Percentiles rank a stretch among this genome's conserved stretches.
phyloP scores from a whole-genome alignment of 805 yeast genomes.

The Zygoascus flipseniorum region DNA sequence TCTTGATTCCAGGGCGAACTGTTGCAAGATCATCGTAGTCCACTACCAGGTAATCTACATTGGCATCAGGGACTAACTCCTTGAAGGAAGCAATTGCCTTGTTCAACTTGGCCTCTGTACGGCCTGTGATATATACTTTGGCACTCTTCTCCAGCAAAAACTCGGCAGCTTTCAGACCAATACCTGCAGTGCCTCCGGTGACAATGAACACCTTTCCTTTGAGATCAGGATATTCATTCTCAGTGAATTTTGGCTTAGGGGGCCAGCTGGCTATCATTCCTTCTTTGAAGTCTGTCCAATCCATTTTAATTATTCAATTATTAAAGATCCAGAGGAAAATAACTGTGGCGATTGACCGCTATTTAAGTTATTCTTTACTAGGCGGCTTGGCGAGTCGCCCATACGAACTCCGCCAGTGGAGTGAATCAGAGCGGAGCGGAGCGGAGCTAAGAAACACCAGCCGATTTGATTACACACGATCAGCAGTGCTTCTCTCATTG shows the following conservation, averaged over 20 bases:
- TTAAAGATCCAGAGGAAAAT: too few species aligned
- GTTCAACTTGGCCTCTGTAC: conserved; percentile 14
- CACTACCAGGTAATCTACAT: neutral
- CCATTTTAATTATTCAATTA: neutral
- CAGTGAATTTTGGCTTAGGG: conserved; percentile 16
- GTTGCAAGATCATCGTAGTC: conserved; percentile 34
- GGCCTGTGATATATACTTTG: conserved; percentile 31
- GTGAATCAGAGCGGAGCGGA: too few species aligned
- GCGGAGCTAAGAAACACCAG: too few species aligned
- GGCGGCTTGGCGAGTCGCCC: too few species aligned
- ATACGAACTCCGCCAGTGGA: too few species aligned
- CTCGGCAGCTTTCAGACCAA: conserved; percentile 26
- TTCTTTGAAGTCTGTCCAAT: neutral
- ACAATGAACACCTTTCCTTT: conserved; percentile 13
- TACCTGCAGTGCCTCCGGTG: conserved; percentile 22
- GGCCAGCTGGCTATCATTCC: neutral
- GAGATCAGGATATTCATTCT: conserved; percentile 26
- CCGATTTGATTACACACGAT: too few species aligned
- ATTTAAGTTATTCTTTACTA: too few species aligned
- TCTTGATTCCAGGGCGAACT: conserved; percentile 31
- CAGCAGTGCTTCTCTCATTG: too few species aligned
- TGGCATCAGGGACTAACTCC: neutral
- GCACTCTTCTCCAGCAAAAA: conserved; percentile 28
- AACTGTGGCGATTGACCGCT: too few species aligned
- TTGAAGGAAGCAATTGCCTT: neutral